Conservation (phyloP, 2,329 filamentous ascomycete genomes). For the Fusarium sublunatum region DNA sequence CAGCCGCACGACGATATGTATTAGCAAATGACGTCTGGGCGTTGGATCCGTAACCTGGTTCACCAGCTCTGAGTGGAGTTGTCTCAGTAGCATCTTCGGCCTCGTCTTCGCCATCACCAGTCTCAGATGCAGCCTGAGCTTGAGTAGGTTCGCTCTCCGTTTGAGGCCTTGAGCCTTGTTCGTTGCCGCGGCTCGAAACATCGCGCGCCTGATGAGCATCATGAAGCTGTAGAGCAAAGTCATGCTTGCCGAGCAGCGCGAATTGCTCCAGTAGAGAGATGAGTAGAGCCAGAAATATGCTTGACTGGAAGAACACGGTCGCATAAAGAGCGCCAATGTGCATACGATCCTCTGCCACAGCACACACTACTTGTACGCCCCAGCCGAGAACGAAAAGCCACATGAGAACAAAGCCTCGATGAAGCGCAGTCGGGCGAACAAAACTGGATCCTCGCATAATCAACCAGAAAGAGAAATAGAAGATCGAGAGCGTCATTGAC, state of each 20-base stretch:
- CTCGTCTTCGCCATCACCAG: slow-evolving; percentile 30
- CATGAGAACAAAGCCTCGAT: slow-evolving; percentile 81
- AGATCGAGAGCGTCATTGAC: slow-evolving; percentile 86
- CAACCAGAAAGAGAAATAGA: slow-evolving; percentile 85
- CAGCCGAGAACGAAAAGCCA: slow-evolving; percentile 87
- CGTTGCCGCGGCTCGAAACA: slow-evolving; percentile 45
- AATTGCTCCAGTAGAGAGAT: slow-evolving; percentile 86
- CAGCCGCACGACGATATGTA: slow-evolving; percentile 64
- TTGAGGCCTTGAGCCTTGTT: slow-evolving; percentile 23
- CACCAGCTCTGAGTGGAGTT: slow-evolving; percentile 62
- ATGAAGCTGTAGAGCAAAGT: slow-evolving; percentile 71
- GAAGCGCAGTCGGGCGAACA: slow-evolving; percentile 85
- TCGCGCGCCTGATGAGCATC: slow-evolving; percentile 60
- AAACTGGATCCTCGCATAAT: slow-evolving; percentile 82
- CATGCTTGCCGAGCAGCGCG: slow-evolving; percentile 75
- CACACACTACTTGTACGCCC: slow-evolving; percentile 75
- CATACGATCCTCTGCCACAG: slow-evolving; percentile 80
- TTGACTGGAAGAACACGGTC: slow-evolving; percentile 81
- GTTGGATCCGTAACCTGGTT: slow-evolving; percentile 51
- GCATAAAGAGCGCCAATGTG: slow-evolving; percentile 82
- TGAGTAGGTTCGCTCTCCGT: slow-evolving; percentile 41
- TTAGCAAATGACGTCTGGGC: slow-evolving; percentile 65
- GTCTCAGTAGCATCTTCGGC: slow-evolving; percentile 60
- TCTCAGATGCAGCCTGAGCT: not conserved
- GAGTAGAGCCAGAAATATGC: slow-evolving; percentile 77